A percentile compares a stretch with the other conserved stretches of the same genome.
Conservation (phyloP, 495 filamentous ascomycete species). For the Neurospora sp. region DNA sequence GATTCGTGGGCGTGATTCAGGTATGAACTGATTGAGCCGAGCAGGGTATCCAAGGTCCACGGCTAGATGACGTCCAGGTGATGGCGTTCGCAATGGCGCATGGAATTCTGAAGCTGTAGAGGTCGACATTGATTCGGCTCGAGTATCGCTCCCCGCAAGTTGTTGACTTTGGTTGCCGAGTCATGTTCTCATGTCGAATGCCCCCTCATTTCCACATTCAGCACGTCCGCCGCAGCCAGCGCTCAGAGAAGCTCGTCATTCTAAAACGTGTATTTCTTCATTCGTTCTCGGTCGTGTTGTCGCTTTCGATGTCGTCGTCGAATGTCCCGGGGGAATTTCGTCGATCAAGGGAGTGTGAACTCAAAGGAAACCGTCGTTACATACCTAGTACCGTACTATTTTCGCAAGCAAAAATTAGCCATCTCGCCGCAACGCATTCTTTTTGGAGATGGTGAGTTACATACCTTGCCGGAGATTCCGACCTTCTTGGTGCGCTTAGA, state of each 20-base stretch:
- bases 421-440: neutral
- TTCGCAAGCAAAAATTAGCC: slow-evolving; percentile 6
- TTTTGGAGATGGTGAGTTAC: slow-evolving; percentile 3
- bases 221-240: neutral
- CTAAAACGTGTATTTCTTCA: neutral
- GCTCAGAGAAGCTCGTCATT: neutral
- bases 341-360: neutral
- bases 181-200: neutral
- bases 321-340: neutral
- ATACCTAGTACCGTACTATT: slow-evolving; percentile 50
- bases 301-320: neutral
- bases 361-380: slow-evolving; percentile 19
- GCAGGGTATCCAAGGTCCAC: neutral
- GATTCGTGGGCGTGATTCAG: neutral
- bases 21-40: neutral
- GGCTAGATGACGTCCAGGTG: neutral
- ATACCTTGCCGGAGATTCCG: slow-evolving; percentile 58
- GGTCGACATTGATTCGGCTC: neutral
- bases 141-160: neutral
- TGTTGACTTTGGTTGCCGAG: neutral
- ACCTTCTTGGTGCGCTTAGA: slow-evolving; percentile 98
- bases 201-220: neutral
- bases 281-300: neutral
- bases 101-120: neutral
- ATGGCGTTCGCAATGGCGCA: neutral